phyloP scores from a whole-genome alignment of 208 protist species.

The Acanthamoeba comandoni region DNA sequence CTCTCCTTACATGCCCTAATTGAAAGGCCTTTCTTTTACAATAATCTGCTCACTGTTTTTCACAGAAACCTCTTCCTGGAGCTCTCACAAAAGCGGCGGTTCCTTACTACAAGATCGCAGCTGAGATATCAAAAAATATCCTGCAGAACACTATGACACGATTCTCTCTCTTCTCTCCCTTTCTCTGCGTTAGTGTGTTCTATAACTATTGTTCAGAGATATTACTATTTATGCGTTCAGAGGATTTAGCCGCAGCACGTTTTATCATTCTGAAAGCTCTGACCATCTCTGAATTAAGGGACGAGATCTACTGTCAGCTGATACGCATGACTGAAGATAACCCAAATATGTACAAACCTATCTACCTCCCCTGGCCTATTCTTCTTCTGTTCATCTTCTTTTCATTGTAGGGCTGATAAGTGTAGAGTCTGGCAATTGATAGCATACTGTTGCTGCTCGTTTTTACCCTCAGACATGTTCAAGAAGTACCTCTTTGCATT shows the following conservation, averaged over 20 bases:
- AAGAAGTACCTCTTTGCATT: slow-evolving; percentile 54
- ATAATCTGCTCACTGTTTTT: background rate
- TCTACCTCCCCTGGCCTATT: background rate
- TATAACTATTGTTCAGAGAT: no score
- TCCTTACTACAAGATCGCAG: background rate
- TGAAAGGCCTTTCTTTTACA: background rate
- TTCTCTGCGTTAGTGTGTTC: no score
- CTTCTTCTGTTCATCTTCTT: background rate
- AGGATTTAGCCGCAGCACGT: slow-evolving; percentile 16
- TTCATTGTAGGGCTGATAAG: background rate
- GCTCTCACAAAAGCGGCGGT: background rate
- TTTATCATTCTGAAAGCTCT: slow-evolving; percentile 54
- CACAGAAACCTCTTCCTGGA: background rate
- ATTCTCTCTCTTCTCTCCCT: no score
- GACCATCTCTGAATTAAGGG: slow-evolving; percentile 31
- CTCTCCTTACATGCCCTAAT: background rate
- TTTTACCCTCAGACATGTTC: slow-evolving; percentile 39
- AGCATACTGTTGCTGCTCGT: background rate
- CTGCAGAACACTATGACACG: no score
- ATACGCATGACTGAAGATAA: background rate
- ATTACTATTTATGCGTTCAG: no score
- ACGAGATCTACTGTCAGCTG: slow-evolving; percentile 68
- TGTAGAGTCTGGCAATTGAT: background rate
- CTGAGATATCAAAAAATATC: slow-evolving; percentile 53
- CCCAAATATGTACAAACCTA: background rate